These are phyloP conservation scores for Phytophthora meadii DNA, from an alignment of 352 stramenopile species.

Conservation along the genomic window DNA sequence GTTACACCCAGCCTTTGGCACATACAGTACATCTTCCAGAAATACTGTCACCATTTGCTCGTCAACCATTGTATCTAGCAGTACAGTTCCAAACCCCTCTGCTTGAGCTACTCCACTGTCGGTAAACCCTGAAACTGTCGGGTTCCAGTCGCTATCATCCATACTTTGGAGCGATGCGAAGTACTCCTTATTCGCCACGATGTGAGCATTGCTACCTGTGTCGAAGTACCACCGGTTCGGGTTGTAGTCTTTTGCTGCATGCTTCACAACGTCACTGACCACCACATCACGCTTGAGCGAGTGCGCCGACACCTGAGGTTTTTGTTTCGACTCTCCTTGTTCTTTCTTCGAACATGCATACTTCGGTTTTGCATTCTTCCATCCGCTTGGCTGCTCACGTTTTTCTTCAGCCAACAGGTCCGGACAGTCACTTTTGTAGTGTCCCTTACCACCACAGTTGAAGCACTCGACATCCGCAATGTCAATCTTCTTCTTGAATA, in stretches of 20 bases:
- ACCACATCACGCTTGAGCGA: neutral
- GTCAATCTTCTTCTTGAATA: neutral
- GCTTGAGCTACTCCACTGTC: too few species aligned
- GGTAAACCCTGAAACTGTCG: too few species aligned
- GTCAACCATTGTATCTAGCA: too few species aligned
- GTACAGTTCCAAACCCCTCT: neutral
- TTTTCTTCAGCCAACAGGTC: neutral
- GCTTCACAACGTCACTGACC: neutral
- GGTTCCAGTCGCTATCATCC: too few species aligned
- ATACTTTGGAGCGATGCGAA: too few species aligned
- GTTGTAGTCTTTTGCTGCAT: neutral
- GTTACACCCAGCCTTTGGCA: too few species aligned
- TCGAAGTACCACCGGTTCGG: too few species aligned
- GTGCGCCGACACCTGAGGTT: neutral
- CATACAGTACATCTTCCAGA: too few species aligned
- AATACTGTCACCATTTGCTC: too few species aligned
- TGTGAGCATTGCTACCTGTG: too few species aligned
- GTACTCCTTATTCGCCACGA: too few species aligned
- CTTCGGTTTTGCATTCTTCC: slow-evolving; percentile 4
- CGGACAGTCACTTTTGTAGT: slow-evolving; percentile 10
- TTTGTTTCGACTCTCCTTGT: neutral
- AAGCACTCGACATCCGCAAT: neutral
- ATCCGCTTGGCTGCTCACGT: neutral
- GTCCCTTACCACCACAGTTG: slow-evolving; percentile 2
- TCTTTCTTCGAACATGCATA: neutral